phyloP scores from a whole-genome alignment of 805 yeast genomes.

The Brettanomyces custersianus region DNA sequence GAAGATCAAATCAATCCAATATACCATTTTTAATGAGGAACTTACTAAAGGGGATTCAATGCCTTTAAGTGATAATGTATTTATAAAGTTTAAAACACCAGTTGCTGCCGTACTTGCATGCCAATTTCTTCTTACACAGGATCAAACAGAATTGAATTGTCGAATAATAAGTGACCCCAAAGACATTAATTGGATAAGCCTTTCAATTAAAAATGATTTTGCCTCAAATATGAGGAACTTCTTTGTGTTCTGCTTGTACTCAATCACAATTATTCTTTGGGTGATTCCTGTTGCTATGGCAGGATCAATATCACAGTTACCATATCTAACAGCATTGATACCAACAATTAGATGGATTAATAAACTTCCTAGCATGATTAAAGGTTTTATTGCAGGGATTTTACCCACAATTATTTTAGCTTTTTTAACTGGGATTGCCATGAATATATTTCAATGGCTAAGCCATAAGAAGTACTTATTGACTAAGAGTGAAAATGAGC shows the following conservation, averaged over 20 bases:
- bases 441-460: conserved; percentile 45
- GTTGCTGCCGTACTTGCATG: conserved; percentile 54
- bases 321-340: conserved; percentile 49
- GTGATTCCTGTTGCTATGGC: conserved; percentile 78
- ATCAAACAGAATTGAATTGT: conserved; percentile 33
- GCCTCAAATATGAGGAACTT: conserved; percentile 30
- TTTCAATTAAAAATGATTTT: conserved; percentile 31
- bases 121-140: conserved; percentile 42
- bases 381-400: conserved; percentile 49
- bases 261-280: conserved; percentile 50
- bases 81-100: conserved; percentile 53
- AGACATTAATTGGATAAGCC: conserved; percentile 66
- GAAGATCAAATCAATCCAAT: conserved; percentile 9
- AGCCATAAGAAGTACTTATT: conserved; percentile 48
- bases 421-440: conserved; percentile 52
- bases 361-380: conserved; percentile 41
- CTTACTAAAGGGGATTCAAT: conserved; percentile 1
- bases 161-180: conserved; percentile 47
- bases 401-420: conserved; percentile 62
- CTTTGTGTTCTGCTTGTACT: conserved; percentile 36
- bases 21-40: conserved; percentile 1
- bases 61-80: conserved; percentile 33
- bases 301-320: conserved; percentile 67
- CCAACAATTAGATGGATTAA: conserved; percentile 54
- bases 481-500: conserved; percentile 55